A percentile compares a stretch with the other conserved stretches of the same genome.
phyloP scores from a whole-genome alignment of 192 early-diverging fungal species.

The Spizellomyces sp. region DNA sequence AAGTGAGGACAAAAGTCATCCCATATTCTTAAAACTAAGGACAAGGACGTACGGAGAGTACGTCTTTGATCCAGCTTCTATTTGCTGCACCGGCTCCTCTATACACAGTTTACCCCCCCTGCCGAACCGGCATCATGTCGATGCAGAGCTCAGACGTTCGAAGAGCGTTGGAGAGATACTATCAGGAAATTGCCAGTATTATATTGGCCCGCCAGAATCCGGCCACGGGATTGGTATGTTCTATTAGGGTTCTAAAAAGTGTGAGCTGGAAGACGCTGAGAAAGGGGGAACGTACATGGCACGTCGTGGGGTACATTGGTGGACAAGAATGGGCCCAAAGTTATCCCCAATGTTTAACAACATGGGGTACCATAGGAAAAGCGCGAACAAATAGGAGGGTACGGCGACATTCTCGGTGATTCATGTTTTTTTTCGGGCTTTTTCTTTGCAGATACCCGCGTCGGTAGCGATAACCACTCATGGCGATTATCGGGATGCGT shows the following conservation, averaged over 20 bases:
- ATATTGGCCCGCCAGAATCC: constrained; percentile 81
- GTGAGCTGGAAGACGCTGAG: background rate
- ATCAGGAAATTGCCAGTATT: constrained; percentile 69
- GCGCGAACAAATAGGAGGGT: background rate
- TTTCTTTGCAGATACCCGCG: constrained; percentile 63
- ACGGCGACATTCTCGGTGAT: too few relatives aligned
- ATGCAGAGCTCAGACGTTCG: background rate
- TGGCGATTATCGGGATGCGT: constrained; percentile 87
- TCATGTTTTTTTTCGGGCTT: too few relatives aligned
- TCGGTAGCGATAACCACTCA: constrained; percentile 85
- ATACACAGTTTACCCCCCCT: too few relatives aligned
- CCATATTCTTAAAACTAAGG: too few relatives aligned
- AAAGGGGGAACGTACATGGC: too few relatives aligned
- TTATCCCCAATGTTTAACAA: background rate
- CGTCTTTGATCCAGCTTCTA: too few relatives aligned
- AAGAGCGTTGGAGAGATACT: constrained; percentile 69
- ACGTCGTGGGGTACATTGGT: background rate
- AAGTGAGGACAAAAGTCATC: too few relatives aligned
- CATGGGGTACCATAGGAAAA: too few relatives aligned
- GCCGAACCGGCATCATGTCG: background rate
- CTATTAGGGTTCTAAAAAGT: constrained; percentile 25
- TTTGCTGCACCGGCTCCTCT: too few relatives aligned
- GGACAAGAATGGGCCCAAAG: background rate
- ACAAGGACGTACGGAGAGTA: too few relatives aligned
- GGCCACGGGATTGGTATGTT: constrained; percentile 63